phyloP scores from a whole-genome alignment of 2,329 filamentous ascomycete genomes.

The Nigrospora osmanthi region DNA sequence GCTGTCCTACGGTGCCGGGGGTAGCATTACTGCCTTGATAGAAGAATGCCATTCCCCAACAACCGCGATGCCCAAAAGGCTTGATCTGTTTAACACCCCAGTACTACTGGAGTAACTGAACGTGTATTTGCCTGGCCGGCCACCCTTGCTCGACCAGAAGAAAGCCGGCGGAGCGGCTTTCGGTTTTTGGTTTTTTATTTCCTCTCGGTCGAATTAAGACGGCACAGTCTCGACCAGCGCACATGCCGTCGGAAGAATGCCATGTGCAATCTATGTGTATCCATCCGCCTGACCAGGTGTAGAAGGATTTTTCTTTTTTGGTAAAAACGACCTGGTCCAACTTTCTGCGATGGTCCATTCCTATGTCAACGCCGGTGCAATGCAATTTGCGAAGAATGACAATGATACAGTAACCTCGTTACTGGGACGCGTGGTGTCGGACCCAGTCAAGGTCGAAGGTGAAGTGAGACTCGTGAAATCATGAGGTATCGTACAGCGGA shows the following conservation, averaged over 20 bases:
- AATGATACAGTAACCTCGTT: slow-evolving; percentile 18
- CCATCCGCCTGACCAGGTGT: slow-evolving; percentile 14
- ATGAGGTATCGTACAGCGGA: slow-evolving; percentile 9
- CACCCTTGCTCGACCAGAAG: background rate
- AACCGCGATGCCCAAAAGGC: too few species aligned
- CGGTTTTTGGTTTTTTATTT: background rate
- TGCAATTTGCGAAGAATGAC: slow-evolving; percentile 30
- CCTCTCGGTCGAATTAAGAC: slow-evolving; percentile 24
- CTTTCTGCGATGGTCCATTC: slow-evolving; percentile 15
- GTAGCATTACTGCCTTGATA: too few species aligned
- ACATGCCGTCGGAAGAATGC: slow-evolving; percentile 28
- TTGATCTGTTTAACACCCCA: too few species aligned
- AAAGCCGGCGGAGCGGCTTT: background rate
- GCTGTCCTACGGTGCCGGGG: too few species aligned
- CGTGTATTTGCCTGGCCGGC: too few species aligned
- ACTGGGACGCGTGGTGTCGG: background rate
- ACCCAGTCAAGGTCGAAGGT: background rate
- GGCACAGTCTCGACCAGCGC: slow-evolving; percentile 30
- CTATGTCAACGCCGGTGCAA: slow-evolving; percentile 47
- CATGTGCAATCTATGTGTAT: slow-evolving; percentile 22
- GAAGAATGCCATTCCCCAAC: too few species aligned
- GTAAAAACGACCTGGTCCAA: slow-evolving; percentile 13
- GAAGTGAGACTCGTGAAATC: slow-evolving; percentile 18
- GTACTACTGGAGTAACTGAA: too few species aligned
- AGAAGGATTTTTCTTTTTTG: slow-evolving; percentile 19